These are phyloP conservation scores for Hygrocybe punicea DNA, from an alignment of 768 basidiomycete species.

Conservation along the genomic window DNA sequence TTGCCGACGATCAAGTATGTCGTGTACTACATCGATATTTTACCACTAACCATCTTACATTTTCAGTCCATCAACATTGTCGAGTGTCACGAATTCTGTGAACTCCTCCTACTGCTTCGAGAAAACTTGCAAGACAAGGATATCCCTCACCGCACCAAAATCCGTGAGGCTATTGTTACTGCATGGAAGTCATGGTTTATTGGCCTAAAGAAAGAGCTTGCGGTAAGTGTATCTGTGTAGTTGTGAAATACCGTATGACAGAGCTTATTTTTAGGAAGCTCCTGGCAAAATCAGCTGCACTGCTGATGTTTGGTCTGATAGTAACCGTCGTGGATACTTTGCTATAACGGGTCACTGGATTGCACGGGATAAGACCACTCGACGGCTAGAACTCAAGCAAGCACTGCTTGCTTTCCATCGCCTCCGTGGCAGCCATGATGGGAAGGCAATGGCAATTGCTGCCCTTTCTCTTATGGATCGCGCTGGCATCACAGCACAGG, in stretches of 20 bases:
- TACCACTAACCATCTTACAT: neutral
- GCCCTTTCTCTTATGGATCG: neutral
- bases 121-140: constrained; percentile 21
- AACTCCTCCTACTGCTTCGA: constrained; percentile 22
- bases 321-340: constrained; percentile 6
- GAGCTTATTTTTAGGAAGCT: constrained; percentile 20
- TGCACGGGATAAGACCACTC: neutral
- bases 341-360: constrained; percentile 19
- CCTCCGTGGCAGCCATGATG: constrained; percentile 13
- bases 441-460: neutral
- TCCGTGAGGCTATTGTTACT: constrained; percentile 16
- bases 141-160: constrained; percentile 23
- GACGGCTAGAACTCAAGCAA: constrained; percentile 4
- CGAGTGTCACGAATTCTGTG: constrained; percentile 23
- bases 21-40: neutral
- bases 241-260: too few relatives aligned
- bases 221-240: too few relatives aligned
- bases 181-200: constrained; percentile 22
- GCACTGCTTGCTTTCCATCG: constrained; percentile 15
- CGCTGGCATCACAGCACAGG: constrained; percentile 3
- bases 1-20: constrained; percentile 7
- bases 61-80: constrained; percentile 27
- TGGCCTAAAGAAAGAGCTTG: constrained; percentile 11
- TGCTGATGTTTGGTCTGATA: constrained; percentile 18
- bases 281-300: constrained; percentile 12